Percentiles rank a stretch among this genome's conserved stretches.
Evolutionary conservation across 768 basidiomycete species (phyloP).

Genomic region (Inosperma sp.): DNA sequence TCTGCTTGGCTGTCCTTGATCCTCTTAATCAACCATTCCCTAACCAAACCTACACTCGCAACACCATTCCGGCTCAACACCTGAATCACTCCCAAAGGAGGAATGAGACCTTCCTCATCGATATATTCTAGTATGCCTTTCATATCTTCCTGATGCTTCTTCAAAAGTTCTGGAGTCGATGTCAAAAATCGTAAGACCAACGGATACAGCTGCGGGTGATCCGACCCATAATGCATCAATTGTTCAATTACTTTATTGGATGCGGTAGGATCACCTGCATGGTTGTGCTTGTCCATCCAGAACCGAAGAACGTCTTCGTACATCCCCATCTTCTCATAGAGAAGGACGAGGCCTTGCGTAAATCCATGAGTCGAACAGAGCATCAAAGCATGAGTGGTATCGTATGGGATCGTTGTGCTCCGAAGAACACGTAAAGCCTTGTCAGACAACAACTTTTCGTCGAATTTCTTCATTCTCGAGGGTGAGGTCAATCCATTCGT

Average conservation of each 20-base stretch:
- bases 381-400: constrained; percentile 89
- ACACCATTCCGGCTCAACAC: constrained; percentile 84
- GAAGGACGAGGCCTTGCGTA: constrained; percentile 76
- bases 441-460: constrained; percentile 38
- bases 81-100: constrained; percentile 86
- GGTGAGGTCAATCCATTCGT: not conserved
- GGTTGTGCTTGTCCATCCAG: constrained; percentile 75
- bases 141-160: constrained; percentile 68
- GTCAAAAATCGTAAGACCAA: constrained; percentile 89
- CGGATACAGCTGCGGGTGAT: constrained; percentile 74
- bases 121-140: constrained; percentile 68
- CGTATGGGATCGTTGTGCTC: constrained; percentile 65
- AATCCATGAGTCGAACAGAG: constrained; percentile 84
- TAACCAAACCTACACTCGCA: constrained; percentile 86
- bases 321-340: constrained; percentile 96
- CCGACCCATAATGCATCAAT: constrained; percentile 66
- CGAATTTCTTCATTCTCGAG: too few species aligned
- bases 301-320: constrained; percentile 92
- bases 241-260: constrained; percentile 64
- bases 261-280: constrained; percentile 33
- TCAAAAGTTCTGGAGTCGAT: constrained; percentile 67
- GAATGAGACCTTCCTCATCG: constrained; percentile 77
- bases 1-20: constrained; percentile 71
- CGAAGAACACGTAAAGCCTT: constrained; percentile 75
- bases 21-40: constrained; percentile 82